Conservation (phyloP, 768 basidiomycete species). For the Trametes cubensis region DNA sequence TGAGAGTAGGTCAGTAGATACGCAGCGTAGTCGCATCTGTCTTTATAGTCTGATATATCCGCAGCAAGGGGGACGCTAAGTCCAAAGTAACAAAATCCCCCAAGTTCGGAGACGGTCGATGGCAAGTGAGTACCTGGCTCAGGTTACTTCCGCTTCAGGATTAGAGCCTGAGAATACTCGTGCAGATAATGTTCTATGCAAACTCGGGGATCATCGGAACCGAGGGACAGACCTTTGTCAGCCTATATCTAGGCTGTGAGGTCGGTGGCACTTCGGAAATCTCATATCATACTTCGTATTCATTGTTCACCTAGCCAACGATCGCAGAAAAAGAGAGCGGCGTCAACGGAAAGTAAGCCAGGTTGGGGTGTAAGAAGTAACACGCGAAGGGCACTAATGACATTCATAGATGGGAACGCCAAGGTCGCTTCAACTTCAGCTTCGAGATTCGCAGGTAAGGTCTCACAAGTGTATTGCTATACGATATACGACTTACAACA, state of each 20-base stretch:
- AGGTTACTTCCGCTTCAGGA: no score
- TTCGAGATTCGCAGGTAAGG: slow-evolving; percentile 79
- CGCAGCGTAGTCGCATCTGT: neutral
- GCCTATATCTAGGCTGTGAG: slow-evolving; percentile 82
- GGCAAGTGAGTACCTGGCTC: slow-evolving; percentile 55
- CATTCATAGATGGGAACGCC: slow-evolving; percentile 70
- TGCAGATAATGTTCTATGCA: slow-evolving; percentile 79
- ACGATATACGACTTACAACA: neutral
- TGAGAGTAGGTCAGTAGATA: slow-evolving; percentile 57
- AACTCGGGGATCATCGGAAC: slow-evolving; percentile 71
- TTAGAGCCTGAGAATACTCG: neutral
- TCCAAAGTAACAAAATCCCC: slow-evolving; percentile 77
- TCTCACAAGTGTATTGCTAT: neutral
- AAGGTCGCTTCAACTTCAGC: slow-evolving; percentile 83
- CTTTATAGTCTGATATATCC: neutral
- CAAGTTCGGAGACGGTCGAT: slow-evolving; percentile 74
- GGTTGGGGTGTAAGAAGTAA: neutral
- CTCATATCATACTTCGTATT: slow-evolving; percentile 2
- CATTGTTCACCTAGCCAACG: slow-evolving; percentile 57
- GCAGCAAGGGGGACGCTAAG: slow-evolving; percentile 72
- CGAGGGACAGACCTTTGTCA: slow-evolving; percentile 61
- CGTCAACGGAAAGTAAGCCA: slow-evolving; percentile 56
- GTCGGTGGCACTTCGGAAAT: slow-evolving; percentile 42
- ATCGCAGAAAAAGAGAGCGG: slow-evolving; percentile 71
- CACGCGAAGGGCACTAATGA: neutral